Percentiles rank a stretch among this genome's conserved stretches.
Conservation (phyloP, 257 asterid species). For the Ophiorrhiza pumila region DNA sequence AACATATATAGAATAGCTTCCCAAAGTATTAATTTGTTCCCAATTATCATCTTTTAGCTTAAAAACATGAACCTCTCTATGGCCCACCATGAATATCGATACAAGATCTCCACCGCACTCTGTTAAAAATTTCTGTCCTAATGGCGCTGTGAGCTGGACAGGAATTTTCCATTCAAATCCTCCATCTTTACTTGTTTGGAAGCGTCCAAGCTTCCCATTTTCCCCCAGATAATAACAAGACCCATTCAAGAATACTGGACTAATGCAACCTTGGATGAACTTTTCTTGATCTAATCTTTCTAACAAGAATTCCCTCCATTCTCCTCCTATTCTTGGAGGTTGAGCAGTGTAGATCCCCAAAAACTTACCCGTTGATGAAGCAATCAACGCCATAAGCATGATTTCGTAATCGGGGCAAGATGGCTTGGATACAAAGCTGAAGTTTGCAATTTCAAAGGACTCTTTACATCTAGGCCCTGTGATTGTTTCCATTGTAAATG, state of each 20-base stretch:
- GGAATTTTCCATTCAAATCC: neutral
- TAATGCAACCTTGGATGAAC: neutral
- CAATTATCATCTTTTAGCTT: neutral
- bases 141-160: neutral
- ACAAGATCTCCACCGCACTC: constrained; percentile 4
- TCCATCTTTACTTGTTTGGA: too few species aligned
- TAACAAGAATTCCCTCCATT: neutral
- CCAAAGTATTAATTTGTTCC: neutral
- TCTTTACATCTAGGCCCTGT: neutral
- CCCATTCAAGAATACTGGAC: neutral
- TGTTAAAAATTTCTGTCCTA: neutral
- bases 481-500: neutral
- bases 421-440: neutral
- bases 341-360: neutral
- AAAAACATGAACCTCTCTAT: neutral
- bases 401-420: neutral
- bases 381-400: too few species aligned
- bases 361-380: too few species aligned
- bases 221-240: neutral
- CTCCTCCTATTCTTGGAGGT: neutral
- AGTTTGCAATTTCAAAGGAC: neutral
- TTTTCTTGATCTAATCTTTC: neutral
- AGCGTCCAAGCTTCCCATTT: neutral
- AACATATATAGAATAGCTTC: neutral
- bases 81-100: too few species aligned